Base-by-base conservation (phyloP, 2,329 filamentous ascomycete genomes). In the Ophiostoma novo-ulmi region DNA sequence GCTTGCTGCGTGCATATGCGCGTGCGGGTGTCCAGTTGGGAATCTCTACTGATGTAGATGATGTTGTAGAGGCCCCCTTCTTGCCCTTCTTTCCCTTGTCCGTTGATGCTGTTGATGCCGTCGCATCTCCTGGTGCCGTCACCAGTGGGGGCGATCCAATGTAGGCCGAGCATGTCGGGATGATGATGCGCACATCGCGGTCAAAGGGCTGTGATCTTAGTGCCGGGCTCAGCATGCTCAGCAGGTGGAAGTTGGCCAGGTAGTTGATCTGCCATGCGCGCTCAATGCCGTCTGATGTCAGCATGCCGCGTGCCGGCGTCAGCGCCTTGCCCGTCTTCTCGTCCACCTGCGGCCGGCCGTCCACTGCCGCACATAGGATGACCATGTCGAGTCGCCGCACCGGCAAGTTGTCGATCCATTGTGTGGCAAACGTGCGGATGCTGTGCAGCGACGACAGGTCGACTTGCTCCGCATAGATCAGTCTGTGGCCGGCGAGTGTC, bases 371-470 rank as follows among this genome's bases (percentile, higher is more conserved):
- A 79, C 93, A 97, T 22, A 99, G 85, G 26, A 99, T 87, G 66
- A 99, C 83, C 88, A 94, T 94, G 79, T 99, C 95, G 7, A 99
- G 82, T 67, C 96, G 85, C 71, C 96, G 86, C 10, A 94, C 92
- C 2, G 95, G 94, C 31, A 91, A 87, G 79, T 97, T 98, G 79
- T 99, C 94, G 74, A 99, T 93, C 94, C 96, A 99, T 82, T 93
- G 94, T 0, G 95, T 99, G 14, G 95, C 95, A 78, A 99, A 99
- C 73, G 89, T 85, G 55, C 95, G 91, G 75, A 99, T 90, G 79
- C 92, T 96, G 79, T 97, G 88, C n/a, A 99, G 83, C 20, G 91
- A 94, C 14, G 90, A 82, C 38, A 99, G 87, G 77, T 99, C 93
- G 75, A 97, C 93, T 80, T 97, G 92, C 80, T 99, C 95, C 72